Base-by-base conservation (phyloP, 768 basidiomycete genomes). In the Macrolepiota albuminosa region DNA sequence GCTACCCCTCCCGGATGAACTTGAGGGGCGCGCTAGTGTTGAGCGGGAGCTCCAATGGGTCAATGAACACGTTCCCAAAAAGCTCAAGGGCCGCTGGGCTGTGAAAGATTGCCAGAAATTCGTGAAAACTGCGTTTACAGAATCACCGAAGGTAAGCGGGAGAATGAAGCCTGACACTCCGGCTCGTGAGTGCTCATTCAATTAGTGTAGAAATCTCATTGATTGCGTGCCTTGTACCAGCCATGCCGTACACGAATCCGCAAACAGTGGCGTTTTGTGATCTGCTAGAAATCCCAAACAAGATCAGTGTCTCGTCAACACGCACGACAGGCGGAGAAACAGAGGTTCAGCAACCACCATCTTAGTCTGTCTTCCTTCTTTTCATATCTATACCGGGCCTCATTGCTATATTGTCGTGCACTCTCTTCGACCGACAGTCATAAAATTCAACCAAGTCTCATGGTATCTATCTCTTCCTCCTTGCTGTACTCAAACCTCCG, bases 201-300 rank as follows among this genome's bases (percentile, higher is more conserved):
- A 6, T 54, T 0, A 6, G 21, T 78, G 64, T 73, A 18, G n/a
- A n/a, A 54, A 78, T 72, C 21, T 55, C 53, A 10, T 50, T 31
- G 54, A 13, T n/a, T 24, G 48, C 47, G 16, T 16, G 11, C 10
- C 40, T 14, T 14, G 2, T 68, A 47, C 40, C n/a, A 95, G 92
- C 87, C 21, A 81, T 83, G 2, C 83, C 82, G 76, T 95, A 92
- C 70, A 83, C 87, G 29, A 95, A 95, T 67, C 90, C 93, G 21
- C 95, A 98, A 68, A 98, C 95, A 0, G 84, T 83, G 54, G 87
- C 93, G 3, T 90, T 98, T 66, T 92, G 91, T 68, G 70, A 74
- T 24, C 83, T 98, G 84, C 70, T 99, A 45, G 83, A 81, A 16
- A 82, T 98, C 36, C 80, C 84, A 62, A 93, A 96, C 73, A 88